These are phyloP conservation scores for Suillus spraguei DNA, from an alignment of 768 basidiomycete species.

Conservation along the genomic window DNA sequence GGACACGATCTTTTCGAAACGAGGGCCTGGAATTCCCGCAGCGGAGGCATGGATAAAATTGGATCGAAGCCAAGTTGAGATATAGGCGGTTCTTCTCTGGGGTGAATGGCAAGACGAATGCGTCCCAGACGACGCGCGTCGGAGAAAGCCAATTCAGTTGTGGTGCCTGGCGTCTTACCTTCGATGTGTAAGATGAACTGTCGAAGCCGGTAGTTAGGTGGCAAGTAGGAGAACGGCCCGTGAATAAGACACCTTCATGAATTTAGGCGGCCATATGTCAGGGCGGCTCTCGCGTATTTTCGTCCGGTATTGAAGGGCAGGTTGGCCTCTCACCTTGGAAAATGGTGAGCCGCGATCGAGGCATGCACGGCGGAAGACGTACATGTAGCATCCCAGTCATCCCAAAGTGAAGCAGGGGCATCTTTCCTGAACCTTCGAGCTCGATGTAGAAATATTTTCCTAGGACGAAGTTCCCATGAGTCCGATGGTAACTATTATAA, in stretches of 20 bases:
- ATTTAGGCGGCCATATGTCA: constrained; percentile 66
- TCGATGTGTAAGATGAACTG: constrained; percentile 70
- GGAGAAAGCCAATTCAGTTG: constrained; percentile 63
- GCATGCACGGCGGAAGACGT: neutral
- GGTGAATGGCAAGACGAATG: constrained; percentile 61
- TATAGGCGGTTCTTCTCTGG: constrained; percentile 67
- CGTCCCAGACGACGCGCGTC: constrained; percentile 75
- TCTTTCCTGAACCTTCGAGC: constrained; percentile 58
- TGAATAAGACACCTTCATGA: constrained; percentile 52
- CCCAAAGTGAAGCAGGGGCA: constrained; percentile 79
- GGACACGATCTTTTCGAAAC: constrained; percentile 62
- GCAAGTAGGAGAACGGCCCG: neutral
- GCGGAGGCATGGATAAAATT: constrained; percentile 63
- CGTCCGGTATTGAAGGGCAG: constrained; percentile 51
- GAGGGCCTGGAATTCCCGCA: constrained; percentile 49
- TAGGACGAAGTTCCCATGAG: constrained; percentile 22
- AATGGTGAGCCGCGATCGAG: constrained; percentile 1
- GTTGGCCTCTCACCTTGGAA: constrained; percentile 48
- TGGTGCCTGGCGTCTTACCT: constrained; percentile 36
- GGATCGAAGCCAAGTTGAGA: constrained; percentile 79
- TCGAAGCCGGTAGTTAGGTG: neutral
- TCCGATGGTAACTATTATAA: neutral
- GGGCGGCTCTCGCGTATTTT: constrained; percentile 39
- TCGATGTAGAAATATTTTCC: constrained; percentile 71
- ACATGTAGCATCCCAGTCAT: constrained; percentile 88